A percentile compares a stretch with the other conserved stretches of the same genome.
phyloP scores from a whole-genome alignment of 2,329 filamentous ascomycete species.

The Botrytis aclada region DNA sequence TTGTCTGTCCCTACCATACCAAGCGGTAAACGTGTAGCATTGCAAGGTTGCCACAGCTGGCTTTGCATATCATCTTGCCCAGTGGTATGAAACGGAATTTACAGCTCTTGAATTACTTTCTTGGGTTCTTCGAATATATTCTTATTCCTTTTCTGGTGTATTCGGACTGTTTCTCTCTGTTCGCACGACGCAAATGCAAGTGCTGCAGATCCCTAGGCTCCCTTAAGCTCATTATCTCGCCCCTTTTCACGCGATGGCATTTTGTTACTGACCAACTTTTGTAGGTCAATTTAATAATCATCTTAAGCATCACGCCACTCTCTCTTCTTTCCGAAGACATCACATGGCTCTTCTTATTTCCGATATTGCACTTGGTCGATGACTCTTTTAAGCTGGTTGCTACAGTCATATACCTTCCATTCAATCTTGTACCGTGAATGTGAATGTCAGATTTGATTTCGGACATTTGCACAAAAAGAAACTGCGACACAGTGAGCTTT shows the following conservation, averaged over 20 bases:
- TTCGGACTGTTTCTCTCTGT: background rate
- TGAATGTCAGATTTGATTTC: background rate
- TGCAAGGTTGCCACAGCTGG: background rate
- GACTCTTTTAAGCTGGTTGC: background rate
- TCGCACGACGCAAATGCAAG: background rate
- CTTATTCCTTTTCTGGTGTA: background rate
- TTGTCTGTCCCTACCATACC: background rate
- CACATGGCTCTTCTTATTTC: background rate
- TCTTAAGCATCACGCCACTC: background rate
- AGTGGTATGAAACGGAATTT: too few relatives aligned
- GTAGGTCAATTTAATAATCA: background rate
- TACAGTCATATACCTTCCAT: background rate
- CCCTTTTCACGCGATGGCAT: constrained; percentile 4
- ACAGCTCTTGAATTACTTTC: background rate
- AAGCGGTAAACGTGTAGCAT: constrained; percentile 3
- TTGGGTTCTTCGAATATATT: background rate
- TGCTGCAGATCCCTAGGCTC: background rate
- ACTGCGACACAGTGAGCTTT: background rate
- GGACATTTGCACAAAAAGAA: background rate
- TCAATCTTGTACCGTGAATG: background rate
- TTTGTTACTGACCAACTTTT: background rate
- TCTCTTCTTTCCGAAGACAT: background rate
- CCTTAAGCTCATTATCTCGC: background rate
- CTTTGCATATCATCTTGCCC: background rate
- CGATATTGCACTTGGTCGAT: background rate